Conservation (phyloP, 1,284 basidiomycete species). For the Fomitopsis palustris region DNA sequence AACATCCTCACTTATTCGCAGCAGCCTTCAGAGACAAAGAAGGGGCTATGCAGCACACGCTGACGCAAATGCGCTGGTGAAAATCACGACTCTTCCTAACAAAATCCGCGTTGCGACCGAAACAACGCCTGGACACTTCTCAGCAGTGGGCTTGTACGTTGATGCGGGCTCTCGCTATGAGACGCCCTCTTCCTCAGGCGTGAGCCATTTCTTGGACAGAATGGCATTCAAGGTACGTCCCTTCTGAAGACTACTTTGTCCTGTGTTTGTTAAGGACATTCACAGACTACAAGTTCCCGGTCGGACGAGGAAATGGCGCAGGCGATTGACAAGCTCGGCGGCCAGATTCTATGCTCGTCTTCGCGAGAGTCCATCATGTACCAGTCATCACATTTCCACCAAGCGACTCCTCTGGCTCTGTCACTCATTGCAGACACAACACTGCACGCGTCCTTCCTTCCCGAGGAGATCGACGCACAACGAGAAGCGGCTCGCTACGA, state of each 20-base stretch:
- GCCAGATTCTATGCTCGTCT: slow-evolving; percentile 90
- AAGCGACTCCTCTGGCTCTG: slow-evolving; percentile 78
- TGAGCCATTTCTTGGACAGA: slow-evolving; percentile 90
- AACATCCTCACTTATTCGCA: slow-evolving; percentile 5
- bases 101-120: slow-evolving; percentile 92
- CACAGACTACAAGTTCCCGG: slow-evolving; percentile 55
- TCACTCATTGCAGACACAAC: slow-evolving; percentile 92
- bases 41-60: slow-evolving; percentile 6
- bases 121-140: slow-evolving; percentile 90
- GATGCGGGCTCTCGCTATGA: slow-evolving; percentile 96
- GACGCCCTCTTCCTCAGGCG: slow-evolving; percentile 70
- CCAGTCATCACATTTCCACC: slow-evolving; percentile 92
- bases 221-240: slow-evolving; percentile 91
- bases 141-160: slow-evolving; percentile 90
- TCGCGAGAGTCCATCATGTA: slow-evolving; percentile 97
- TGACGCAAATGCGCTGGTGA: slow-evolving; percentile 31
- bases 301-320: slow-evolving; percentile 77
- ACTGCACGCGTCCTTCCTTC: slow-evolving; percentile 72
- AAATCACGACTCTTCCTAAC: slow-evolving; percentile 88
- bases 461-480: slow-evolving; percentile 82
- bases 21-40: slow-evolving; percentile 1
- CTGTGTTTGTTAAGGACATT: neutral
- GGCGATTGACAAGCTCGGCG: slow-evolving; percentile 84
- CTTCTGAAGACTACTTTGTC: neutral
- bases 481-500: slow-evolving; percentile 92